Percentiles rank a stretch among this genome's conserved stretches.
These are phyloP conservation scores for Bacidia rubella DNA, from an alignment of 495 filamentous ascomycete species.

Conservation along the genomic window DNA sequence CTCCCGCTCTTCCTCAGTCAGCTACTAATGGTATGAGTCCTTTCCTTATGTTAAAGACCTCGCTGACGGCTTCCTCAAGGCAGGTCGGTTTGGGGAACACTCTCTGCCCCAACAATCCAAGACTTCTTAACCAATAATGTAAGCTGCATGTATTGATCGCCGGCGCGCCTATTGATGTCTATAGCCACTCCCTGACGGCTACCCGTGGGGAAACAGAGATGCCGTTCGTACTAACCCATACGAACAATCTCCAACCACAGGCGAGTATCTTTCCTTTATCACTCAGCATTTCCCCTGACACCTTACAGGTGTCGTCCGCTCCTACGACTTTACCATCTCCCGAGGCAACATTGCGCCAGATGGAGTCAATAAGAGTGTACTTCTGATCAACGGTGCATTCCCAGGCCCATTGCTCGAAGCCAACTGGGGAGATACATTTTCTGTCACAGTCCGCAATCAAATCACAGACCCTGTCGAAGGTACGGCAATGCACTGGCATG, in stretches of 20 bases:
- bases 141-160: background rate
- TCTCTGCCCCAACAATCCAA: constrained; percentile 30
- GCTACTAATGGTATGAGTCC: constrained; percentile 31
- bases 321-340: constrained; percentile 40
- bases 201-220: constrained; percentile 35
- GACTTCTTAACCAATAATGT: constrained; percentile 31
- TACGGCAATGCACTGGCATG: constrained; percentile 37
- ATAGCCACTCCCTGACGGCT: constrained; percentile 26
- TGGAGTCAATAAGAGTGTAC: constrained; percentile 31
- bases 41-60: background rate
- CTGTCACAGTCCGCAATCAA: constrained; percentile 15
- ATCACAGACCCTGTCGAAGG: constrained; percentile 25
- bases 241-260: constrained; percentile 27
- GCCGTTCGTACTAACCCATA: constrained; percentile 32
- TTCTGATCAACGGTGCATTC: constrained; percentile 26
- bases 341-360: constrained; percentile 34
- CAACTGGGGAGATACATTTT: constrained; percentile 32
- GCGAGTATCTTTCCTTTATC: constrained; percentile 1
- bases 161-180: too few relatives aligned
- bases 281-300: background rate
- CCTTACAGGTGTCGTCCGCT: constrained; percentile 27
- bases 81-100: constrained; percentile 33
- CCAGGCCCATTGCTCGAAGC: constrained; percentile 42
- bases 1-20: constrained; percentile 23
- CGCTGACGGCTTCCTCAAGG: constrained; percentile 19